phyloP scores from a whole-genome alignment of 2,329 filamentous ascomycete species.

The Hypomyces perniciosus region DNA sequence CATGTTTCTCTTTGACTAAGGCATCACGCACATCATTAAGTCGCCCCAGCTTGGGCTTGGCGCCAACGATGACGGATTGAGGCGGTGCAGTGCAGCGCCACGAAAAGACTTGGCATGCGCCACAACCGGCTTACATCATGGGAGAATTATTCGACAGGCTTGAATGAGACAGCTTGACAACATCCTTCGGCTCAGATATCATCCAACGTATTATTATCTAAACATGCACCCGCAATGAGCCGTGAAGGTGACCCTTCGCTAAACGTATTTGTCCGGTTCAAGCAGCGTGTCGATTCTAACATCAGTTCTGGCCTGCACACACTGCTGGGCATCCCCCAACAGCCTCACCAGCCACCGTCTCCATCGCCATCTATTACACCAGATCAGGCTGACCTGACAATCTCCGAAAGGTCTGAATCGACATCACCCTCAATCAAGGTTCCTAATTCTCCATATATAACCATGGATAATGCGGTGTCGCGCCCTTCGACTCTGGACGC shows the following conservation, averaged over 20 bases:
- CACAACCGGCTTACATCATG: not conserved
- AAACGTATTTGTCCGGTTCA: slow-evolving; percentile 16
- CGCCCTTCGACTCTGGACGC: slow-evolving; percentile 13
- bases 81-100: not conserved
- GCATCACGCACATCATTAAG: slow-evolving; percentile 4
- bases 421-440: slow-evolving; percentile 4
- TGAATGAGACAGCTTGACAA: too few species aligned
- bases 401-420: not conserved
- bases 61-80: not conserved
- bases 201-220: too few species aligned
- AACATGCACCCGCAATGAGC: slow-evolving; percentile 14
- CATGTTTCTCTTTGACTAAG: not conserved
- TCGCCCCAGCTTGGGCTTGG: not conserved
- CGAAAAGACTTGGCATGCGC: too few species aligned
- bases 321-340: slow-evolving; percentile 12
- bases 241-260: slow-evolving; percentile 14
- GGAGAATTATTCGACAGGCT: too few species aligned
- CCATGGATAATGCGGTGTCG: slow-evolving; percentile 5
- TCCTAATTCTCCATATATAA: not conserved
- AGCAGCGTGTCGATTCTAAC: slow-evolving; percentile 30
- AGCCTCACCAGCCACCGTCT: slow-evolving; percentile 11
- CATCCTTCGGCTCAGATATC: too few species aligned
- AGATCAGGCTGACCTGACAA: slow-evolving; percentile 1
- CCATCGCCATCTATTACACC: slow-evolving; percentile 12
- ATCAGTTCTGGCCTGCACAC: slow-evolving; percentile 24